These are phyloP conservation scores for Entomortierella parvispora DNA, from an alignment of 192 early-diverging fungal genomes.

Conservation along the genomic window DNA sequence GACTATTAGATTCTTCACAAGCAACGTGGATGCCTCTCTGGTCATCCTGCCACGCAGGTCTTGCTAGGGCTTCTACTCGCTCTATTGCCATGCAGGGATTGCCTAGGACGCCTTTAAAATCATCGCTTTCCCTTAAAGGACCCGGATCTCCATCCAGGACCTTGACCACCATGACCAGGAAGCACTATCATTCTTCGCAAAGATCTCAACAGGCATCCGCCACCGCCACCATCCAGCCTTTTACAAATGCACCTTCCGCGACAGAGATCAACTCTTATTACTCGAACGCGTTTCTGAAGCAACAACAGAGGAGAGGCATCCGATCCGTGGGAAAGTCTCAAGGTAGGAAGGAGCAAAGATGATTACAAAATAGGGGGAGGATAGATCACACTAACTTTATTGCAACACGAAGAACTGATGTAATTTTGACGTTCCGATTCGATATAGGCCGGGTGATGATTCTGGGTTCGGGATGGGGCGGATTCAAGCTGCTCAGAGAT, in stretches of 20 bases:
- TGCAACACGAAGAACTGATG: conserved; percentile 14
- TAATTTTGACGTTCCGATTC: neutral
- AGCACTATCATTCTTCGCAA: too few relatives aligned
- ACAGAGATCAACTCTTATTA: neutral
- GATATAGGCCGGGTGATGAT: conserved; percentile 37
- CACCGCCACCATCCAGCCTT: neutral
- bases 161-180: too few relatives aligned
- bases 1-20: conserved; percentile 8
- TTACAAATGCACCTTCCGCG: neutral
- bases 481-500: conserved; percentile 77
- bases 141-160: too few relatives aligned
- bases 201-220: too few relatives aligned
- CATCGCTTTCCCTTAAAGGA: too few relatives aligned
- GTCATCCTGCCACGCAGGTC: neutral
- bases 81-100: neutral
- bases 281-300: neutral
- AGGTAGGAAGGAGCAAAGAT: conserved; percentile 26
- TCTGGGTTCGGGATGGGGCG: conserved; percentile 72
- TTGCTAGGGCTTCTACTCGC: neutral
- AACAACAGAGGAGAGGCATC: conserved; percentile 28
- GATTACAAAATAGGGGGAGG: neutral
- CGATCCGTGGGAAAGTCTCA: conserved; percentile 55
- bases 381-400: neutral
- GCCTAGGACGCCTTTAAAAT: too few relatives aligned
- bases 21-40: neutral